These are phyloP conservation scores for Trichoderma asperellum DNA, from an alignment of 2,329 filamentous ascomycete genomes.

Conservation along the genomic window DNA sequence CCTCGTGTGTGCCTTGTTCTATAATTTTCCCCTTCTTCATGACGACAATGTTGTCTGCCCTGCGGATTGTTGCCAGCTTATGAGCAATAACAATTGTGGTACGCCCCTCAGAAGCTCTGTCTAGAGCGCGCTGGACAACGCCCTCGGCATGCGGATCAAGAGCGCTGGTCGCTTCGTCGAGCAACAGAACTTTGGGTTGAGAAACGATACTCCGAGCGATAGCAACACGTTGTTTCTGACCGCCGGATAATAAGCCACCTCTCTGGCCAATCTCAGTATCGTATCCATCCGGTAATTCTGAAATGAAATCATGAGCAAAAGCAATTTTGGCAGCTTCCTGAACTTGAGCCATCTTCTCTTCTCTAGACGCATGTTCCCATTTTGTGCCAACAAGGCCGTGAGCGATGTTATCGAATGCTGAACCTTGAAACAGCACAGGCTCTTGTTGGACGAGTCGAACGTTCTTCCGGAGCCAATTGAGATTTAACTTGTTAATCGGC, in stretches of 20 bases:
- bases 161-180: conserved; percentile 69
- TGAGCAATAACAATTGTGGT: conserved; percentile 69
- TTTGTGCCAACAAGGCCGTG: conserved; percentile 52
- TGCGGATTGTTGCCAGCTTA: conserved; percentile 57
- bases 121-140: conserved; percentile 58
- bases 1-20: conserved; percentile 59
- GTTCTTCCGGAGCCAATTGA: conserved; percentile 46
- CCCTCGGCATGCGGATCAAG: conserved; percentile 48
- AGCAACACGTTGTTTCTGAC: conserved; percentile 66
- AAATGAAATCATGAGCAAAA: conserved; percentile 57
- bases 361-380: conserved; percentile 44
- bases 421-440: conserved; percentile 50
- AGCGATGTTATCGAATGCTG: conserved; percentile 60
- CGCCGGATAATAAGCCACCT: conserved; percentile 67
- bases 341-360: conserved; percentile 50
- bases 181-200: conserved; percentile 57
- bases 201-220: conserved; percentile 55
- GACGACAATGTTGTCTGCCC: conserved; percentile 67
- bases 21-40: conserved; percentile 59
- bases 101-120: conserved; percentile 55
- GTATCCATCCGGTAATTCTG: conserved; percentile 50
- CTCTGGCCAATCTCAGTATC: conserved; percentile 64
- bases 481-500: conserved; percentile 42
- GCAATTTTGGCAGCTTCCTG: conserved; percentile 53
- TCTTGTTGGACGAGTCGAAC: conserved; percentile 48